A percentile compares a stretch with the other conserved stretches of the same genome.
These are phyloP conservation scores for Papiliotrema fonsecae DNA, from an alignment of 1,284 basidiomycete genomes.

Conservation along the genomic window DNA sequence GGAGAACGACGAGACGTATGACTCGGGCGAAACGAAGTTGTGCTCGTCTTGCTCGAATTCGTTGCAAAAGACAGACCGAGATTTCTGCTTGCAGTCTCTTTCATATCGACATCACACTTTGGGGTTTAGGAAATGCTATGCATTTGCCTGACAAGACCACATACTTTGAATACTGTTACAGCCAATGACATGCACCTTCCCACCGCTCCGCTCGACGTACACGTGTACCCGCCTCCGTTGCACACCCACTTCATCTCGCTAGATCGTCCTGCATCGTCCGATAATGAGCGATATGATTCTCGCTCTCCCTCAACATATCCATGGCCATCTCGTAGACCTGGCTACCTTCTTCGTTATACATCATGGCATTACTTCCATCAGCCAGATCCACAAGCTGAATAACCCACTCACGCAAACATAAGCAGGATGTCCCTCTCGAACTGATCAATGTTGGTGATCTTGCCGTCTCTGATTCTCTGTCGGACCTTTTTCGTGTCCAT, in stretches of 20 bases:
- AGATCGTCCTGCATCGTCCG: constrained; percentile 48
- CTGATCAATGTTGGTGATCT: constrained; percentile 72
- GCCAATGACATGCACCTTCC: too few species aligned
- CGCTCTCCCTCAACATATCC: constrained; percentile 85
- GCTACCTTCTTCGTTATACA: constrained; percentile 82
- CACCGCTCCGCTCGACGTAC: too few species aligned
- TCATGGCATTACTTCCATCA: constrained; percentile 68
- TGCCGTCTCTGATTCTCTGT: constrained; percentile 70
- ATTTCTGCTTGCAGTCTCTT: not conserved
- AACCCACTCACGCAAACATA: constrained; percentile 65
- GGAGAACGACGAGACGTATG: constrained; percentile 22
- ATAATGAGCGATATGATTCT: constrained; percentile 68
- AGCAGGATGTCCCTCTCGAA: constrained; percentile 83
- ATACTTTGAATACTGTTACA: too few species aligned
- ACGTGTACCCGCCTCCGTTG: too few species aligned
- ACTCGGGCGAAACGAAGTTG: constrained; percentile 14
- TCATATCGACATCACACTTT: too few species aligned
- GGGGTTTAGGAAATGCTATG: too few species aligned
- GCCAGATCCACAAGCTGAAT: not conserved
- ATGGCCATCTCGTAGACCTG: constrained; percentile 84
- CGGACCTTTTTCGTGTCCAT: constrained; percentile 91
- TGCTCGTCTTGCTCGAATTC: constrained; percentile 22
- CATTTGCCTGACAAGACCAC: too few species aligned
- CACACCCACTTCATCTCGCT: too few species aligned
- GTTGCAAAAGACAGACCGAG: constrained; percentile 13